Evolutionary conservation across 2,329 filamentous ascomycete species (phyloP).

Genomic region (Ophioceras dolichostomum): DNA sequence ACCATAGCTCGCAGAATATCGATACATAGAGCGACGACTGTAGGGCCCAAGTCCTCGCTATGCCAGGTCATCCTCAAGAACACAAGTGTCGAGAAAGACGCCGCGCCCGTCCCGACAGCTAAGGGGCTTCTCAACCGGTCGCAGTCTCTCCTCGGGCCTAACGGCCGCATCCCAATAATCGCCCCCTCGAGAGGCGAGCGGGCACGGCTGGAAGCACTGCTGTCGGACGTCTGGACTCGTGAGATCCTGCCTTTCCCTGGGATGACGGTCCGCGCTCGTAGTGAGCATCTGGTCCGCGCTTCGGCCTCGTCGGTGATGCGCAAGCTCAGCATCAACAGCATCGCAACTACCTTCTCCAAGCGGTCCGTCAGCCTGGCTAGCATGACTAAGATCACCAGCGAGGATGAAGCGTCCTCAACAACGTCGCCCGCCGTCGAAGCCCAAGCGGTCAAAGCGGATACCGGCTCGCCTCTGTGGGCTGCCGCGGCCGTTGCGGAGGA

Average conservation of each 20-base stretch:
- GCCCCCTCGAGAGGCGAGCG: conserved; percentile 65
- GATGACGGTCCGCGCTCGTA: conserved; percentile 52
- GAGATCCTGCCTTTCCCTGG: conserved; percentile 73
- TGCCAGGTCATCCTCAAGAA: conserved; percentile 80
- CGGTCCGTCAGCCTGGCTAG: conserved; percentile 47
- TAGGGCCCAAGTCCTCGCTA: conserved; percentile 54
- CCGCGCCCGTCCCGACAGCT: conserved; percentile 23
- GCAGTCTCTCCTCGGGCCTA: conserved; percentile 64
- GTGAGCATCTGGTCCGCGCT: conserved; percentile 61
- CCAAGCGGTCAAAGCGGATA: not conserved
- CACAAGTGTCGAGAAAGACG: conserved; percentile 56
- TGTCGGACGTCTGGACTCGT: conserved; percentile 75
- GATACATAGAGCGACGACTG: conserved; percentile 65
- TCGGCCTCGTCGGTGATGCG: conserved; percentile 82
- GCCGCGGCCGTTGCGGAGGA: no score
- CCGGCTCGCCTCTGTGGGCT: not conserved
- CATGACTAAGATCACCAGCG: conserved; percentile 12
- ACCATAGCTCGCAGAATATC: conserved; percentile 58
- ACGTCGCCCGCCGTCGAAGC: not conserved
- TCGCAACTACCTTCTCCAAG: conserved; percentile 64
- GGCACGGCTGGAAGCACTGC: conserved; percentile 58
- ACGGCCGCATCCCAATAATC: conserved; percentile 53
- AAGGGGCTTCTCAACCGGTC: conserved; percentile 57
- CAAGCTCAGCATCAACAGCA: conserved; percentile 73
- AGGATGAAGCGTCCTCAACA: conserved; percentile 20